These are phyloP conservation scores for Exophiala dermatitidis DNA, from an alignment of 2,329 filamentous ascomycete species.

Conservation along the genomic window DNA sequence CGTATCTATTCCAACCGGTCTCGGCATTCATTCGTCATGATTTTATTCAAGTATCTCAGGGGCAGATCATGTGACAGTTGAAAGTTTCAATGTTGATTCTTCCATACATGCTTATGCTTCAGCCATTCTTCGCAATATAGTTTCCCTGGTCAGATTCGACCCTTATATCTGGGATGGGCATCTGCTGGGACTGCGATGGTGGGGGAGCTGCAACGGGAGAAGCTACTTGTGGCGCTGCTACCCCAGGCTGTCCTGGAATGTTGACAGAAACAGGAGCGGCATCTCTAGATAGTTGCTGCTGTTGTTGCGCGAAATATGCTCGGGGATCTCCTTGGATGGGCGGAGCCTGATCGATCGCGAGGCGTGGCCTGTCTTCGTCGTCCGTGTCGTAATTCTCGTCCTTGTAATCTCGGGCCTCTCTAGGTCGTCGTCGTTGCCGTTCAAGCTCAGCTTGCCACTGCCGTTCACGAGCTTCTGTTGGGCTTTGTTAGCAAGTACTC, in stretches of 20 bases:
- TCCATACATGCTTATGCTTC: not conserved
- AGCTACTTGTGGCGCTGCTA: constrained; percentile 3
- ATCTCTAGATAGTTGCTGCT: constrained; percentile 7
- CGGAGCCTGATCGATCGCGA: constrained; percentile 32
- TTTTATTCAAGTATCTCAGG: too few species aligned
- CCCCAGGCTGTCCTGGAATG: constrained; percentile 3
- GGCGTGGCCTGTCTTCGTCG: constrained; percentile 26
- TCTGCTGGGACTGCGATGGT: constrained; percentile 8
- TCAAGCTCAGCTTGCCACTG: constrained; percentile 31
- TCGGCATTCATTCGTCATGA: too few species aligned
- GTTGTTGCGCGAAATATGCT: constrained; percentile 16
- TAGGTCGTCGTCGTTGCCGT: constrained; percentile 34
- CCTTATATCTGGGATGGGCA: constrained; percentile 18
- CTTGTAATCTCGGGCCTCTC: constrained; percentile 37
- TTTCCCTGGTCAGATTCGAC: constrained; percentile 9
- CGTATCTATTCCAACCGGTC: too few species aligned
- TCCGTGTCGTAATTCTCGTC: constrained; percentile 34
- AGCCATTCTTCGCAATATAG: constrained; percentile 19
- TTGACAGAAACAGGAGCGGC: constrained; percentile 1
- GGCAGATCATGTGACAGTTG: too few species aligned
- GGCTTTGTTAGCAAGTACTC: constrained; percentile 10
- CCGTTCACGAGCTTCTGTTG: constrained; percentile 33
- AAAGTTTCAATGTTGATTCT: not conserved
- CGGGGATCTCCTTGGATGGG: constrained; percentile 17
- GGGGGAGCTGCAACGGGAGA: constrained; percentile 3